Evolutionary conservation across 139 green algal genomes (phyloP), one percentile per base, ranked within the genome.

Genomic region (Dunaliella primolecta): DNA sequence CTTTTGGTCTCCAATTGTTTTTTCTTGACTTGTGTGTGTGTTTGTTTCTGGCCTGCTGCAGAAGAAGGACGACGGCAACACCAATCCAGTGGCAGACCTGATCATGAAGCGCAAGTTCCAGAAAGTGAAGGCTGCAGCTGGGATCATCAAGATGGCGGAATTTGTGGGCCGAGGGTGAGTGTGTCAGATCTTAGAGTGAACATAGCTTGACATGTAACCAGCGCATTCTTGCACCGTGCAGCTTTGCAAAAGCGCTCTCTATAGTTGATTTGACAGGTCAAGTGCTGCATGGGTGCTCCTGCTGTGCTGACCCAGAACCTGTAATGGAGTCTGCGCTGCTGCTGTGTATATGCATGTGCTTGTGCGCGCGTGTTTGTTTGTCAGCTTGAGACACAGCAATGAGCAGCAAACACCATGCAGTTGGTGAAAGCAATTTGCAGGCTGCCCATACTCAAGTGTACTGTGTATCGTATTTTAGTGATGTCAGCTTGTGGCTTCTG

Each of bases 101-200:
- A 64, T 64, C 46, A 64, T 64, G 46, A 64, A 64, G 46, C 46
- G 46, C 46, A 64, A 64, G 15, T 25, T 15, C 46, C 46, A 64
- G 46, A 64, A 64, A 64, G 46, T 80, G 7, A 80, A 80, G 30
- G 75, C 75, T 20, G 75, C 75, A 2, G 75, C 75, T 21, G 75
- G 75, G 29, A 32, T 80, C 75, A 80, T 80, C n/a, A 29, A 36
- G 2, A 80, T 80, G 75, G 75, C 75, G 1, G 30, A 80, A 33
- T 80, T 80, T 80, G 75, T 80, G 29, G 75, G 29, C 11, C 29
- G 33, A 38, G 75, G n/a, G 75, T 80, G 75, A 80, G 21, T 80
- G 75, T 11, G 2, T 77, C 70, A 31, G 2, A 77, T 77, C 7
- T 11, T 77, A 2, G 11, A 25, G 20, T 77, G 15, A 7, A 3